Conservation (phyloP, 1,284 basidiomycete species). For the Cutaneotrichosporon cutaneum region DNA sequence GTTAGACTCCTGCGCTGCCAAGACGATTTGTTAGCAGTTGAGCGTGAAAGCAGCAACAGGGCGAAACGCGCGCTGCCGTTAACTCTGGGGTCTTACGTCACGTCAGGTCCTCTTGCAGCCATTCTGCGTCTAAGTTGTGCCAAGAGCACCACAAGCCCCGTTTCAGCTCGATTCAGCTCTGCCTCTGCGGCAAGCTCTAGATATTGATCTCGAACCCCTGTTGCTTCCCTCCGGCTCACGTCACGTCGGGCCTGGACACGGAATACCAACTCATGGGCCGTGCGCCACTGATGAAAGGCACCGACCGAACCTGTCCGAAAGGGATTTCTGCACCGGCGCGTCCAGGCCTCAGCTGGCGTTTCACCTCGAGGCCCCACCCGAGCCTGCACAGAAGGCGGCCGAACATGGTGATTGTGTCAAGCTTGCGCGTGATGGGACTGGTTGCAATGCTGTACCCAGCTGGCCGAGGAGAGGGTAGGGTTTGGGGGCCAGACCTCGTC, state of each 20-base stretch:
- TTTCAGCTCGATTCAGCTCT: not conserved
- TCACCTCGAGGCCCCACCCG: not conserved
- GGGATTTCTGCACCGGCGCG: not conserved
- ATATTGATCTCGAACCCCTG: not conserved
- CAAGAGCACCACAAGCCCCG: not conserved
- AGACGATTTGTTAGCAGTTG: too few relatives aligned
- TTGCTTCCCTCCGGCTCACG: not conserved
- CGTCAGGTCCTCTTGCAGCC: too few relatives aligned
- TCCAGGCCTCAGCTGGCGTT: not conserved
- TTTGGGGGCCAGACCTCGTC: not conserved
- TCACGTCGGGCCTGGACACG: not conserved
- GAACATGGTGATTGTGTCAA: too few relatives aligned
- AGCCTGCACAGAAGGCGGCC: not conserved
- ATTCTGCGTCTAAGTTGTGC: not conserved
- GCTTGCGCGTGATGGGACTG: too few relatives aligned
- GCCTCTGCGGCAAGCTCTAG: too few relatives aligned
- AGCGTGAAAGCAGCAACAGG: not conserved
- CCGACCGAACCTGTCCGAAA: not conserved
- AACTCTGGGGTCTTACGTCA: not conserved
- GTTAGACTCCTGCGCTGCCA: not conserved
- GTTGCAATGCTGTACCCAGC: too few relatives aligned
- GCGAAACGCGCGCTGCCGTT: not conserved
- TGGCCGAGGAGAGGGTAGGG: not conserved
- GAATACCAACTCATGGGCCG: too few relatives aligned
- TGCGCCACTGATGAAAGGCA: too few relatives aligned